Evolutionary conservation across 208 protist genomes (phyloP), one percentile per base, ranked within the genome.

Genomic region (Crithidia sp.): DNA sequence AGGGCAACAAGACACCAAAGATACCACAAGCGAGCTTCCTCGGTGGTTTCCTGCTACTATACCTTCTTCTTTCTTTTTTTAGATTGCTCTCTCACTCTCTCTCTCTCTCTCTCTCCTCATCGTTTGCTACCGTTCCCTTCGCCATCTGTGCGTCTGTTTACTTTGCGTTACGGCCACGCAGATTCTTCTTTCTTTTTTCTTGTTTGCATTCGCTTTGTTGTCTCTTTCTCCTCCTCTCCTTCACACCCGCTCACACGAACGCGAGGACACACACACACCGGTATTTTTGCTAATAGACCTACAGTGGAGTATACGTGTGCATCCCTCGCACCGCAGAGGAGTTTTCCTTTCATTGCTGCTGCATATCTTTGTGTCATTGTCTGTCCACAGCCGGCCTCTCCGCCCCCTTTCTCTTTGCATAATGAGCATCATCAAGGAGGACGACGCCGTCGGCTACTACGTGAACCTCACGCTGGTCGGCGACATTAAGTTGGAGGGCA

Each of bases 391-490:
- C 28, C 28, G 28, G 7, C 12, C 45, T 49, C 12, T 49, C 12
- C 45, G 12, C 7, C 45, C 60, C 50, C 59, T 49, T 55, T 62
- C 76, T 16, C 65, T 58, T 54, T 12, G 7, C n/a, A 84, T 54
- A 39, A 91, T 90, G 81, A 82, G 74, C 66, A 77, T 72, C 43
- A 79, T 89, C 40, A 82, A 84, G 65, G 86, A 91, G 52, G 74
- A 86, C 17, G 88, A 95, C 41, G 81, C 77, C 37, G 90, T 96
- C 58, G 92, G 92, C 62, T 81, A 79, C 66, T 85, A 79, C 72
- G 85, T 88, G 70, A 52, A 67, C 10, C 79, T 86, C 28, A 91
- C 83, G 17, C 66, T 96, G 61, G 79, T 86, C 16, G 90, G 88
- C 74, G 86, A 84, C 67, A 83, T 72, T 13, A 81, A 83, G 60